These are phyloP conservation scores for Millerozyma miso DNA, from an alignment of 805 yeast species.

Conservation along the genomic window DNA sequence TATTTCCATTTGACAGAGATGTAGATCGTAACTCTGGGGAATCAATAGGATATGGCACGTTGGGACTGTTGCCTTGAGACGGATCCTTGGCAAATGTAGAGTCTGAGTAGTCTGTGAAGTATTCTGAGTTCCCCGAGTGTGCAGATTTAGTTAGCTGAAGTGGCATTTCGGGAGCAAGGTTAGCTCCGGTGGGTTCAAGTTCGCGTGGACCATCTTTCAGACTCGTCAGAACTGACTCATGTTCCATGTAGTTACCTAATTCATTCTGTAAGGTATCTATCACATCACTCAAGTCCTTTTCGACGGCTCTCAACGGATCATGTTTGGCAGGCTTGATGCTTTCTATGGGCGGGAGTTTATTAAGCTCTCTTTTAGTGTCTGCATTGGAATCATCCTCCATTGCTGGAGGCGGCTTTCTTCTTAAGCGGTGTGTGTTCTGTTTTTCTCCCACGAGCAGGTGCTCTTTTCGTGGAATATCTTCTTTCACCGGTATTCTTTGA, in stretches of 20 bases:
- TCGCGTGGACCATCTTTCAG: not conserved
- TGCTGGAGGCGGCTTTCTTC: constrained; percentile 9
- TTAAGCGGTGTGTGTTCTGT: not conserved
- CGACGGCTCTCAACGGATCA: not conserved
- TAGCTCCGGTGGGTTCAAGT: not conserved
- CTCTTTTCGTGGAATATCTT: not conserved
- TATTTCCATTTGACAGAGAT: not conserved
- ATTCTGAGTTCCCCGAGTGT: not conserved
- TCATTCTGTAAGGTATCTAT: constrained; percentile 21
- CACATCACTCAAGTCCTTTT: constrained; percentile 15
- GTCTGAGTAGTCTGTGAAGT: not conserved
- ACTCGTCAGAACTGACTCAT: not conserved
- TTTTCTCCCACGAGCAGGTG: too few relatives aligned
- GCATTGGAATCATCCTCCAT: constrained; percentile 1
- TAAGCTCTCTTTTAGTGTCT: not conserved
- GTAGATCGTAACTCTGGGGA: not conserved
- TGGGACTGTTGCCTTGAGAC: not conserved
- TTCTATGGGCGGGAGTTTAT: constrained; percentile 1
- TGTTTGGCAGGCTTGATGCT: not conserved
- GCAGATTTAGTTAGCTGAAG: not conserved
- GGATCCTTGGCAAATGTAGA: not conserved
- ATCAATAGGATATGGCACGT: not conserved
- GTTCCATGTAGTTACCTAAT: constrained; percentile 15
- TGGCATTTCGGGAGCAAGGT: not conserved
- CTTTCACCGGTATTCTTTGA: not conserved